Evolutionary conservation across 1,284 basidiomycete genomes (phyloP).

Genomic region (Austroboletus niveus): DNA sequence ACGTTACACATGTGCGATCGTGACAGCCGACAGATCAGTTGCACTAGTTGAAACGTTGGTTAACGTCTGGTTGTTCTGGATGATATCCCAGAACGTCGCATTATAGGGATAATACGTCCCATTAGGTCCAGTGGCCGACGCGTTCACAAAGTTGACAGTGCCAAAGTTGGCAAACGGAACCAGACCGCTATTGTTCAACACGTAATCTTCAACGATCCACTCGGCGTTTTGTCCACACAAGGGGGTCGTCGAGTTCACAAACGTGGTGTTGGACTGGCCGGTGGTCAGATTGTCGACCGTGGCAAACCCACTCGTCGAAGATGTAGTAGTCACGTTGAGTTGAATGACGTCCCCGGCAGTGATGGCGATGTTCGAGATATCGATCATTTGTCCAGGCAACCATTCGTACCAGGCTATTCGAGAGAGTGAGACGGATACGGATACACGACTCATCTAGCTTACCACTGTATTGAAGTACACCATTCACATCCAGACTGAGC

Average conservation of each 20-base stretch:
- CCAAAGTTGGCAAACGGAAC: slow-evolving; percentile 8
- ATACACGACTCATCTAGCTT: background rate
- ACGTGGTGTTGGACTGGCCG: background rate
- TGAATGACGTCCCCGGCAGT: slow-evolving; percentile 12
- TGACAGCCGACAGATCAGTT: too few species aligned
- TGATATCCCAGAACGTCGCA: too few species aligned
- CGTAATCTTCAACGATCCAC: slow-evolving; percentile 15
- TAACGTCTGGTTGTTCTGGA: too few species aligned
- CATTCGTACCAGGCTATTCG: slow-evolving; percentile 12
- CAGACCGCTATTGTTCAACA: fast-evolving
- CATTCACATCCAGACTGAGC: background rate
- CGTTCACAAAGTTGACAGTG: slow-evolving; percentile 6
- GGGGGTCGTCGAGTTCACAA: background rate
- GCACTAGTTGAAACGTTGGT: too few species aligned
- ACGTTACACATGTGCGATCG: too few species aligned
- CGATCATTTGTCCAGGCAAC: background rate
- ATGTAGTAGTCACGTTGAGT: slow-evolving; percentile 1
- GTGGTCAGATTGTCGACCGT: slow-evolving; percentile 15
- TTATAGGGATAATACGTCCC: too few species aligned
- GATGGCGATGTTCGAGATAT: slow-evolving; percentile 6
- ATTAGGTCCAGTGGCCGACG: background rate
- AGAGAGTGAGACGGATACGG: background rate
- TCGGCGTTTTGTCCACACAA: slow-evolving; percentile 16
- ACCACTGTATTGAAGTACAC: slow-evolving; percentile 9
- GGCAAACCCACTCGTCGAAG: background rate